phyloP scores from a whole-genome alignment of 345 rosid species.

The Nephelium lappaceum region DNA sequence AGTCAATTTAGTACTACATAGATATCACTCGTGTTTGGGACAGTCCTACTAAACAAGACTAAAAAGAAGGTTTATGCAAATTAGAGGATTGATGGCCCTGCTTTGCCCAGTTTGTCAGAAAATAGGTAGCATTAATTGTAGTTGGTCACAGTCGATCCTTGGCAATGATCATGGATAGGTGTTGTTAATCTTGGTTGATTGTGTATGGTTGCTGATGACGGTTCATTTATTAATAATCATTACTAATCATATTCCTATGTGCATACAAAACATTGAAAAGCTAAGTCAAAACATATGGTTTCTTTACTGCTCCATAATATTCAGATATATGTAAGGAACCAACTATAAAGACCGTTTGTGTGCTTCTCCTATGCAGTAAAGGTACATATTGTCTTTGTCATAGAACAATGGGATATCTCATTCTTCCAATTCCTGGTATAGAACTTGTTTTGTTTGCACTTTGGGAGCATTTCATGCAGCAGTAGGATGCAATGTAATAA shows the following conservation, averaged over 20 bases:
- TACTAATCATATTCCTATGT: background rate
- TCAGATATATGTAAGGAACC: background rate
- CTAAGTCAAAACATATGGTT: background rate
- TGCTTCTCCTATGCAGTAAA: background rate
- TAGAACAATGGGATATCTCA: background rate
- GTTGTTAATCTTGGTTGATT: too few species aligned
- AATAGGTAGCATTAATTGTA: background rate
- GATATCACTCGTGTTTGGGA: background rate
- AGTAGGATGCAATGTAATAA: background rate
- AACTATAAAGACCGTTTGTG: too few species aligned
- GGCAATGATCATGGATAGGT: too few species aligned
- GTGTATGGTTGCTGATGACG: too few species aligned
- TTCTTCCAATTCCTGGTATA: background rate
- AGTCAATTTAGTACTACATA: background rate
- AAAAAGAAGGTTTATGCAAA: background rate
- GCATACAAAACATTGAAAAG: background rate
- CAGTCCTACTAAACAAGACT: background rate
- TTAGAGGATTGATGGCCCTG: background rate
- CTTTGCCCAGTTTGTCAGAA: background rate
- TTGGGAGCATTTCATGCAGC: too few species aligned
- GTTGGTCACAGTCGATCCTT: background rate
- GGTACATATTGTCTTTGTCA: background rate
- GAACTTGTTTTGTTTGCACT: background rate
- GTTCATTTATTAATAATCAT: too few species aligned
- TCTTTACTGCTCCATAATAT: background rate